Evolutionary conservation across 257 asterid species (phyloP), one percentile per base, ranked within the genome.

Genomic region (Scutellaria minor): DNA sequence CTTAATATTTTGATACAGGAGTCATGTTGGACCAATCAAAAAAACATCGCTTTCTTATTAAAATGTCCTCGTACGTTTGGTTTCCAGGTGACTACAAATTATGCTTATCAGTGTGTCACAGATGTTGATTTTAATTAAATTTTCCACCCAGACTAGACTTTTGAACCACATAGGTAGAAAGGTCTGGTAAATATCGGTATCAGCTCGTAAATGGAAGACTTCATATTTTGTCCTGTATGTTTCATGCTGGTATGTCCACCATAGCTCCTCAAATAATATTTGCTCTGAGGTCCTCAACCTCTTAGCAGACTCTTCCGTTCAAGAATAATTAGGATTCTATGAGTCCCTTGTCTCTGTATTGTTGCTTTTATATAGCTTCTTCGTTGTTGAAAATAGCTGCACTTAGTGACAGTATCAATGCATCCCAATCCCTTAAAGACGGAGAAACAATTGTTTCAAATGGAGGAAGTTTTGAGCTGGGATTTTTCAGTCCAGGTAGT

Each of bases 401-500:
- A 58, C 42, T 41, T 22, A 70, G 62, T 24, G 55, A 69, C 47
- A 48, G 64, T 47, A 61, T 80, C 11, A 40, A 15, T 37, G 42
- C 81, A 35, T 71, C 73, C 11, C 79, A 75, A 51, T 56, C 80
- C 35, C 64, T 83, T 37, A 72, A 67, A 50, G 83, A 74, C 51
- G 79, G 80, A 31, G 79, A 65, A 51, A 80, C 74, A 6, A 59
- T 83, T 35, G 72, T 79, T 35, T 85, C 81, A 7, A 52, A 54
- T 11, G 86, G 75, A 72, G 78, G 82, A 39, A 77, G 53, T 55
- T 83, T 83, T 55, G 81, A 78, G 66, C 74, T 78, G 9, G 83
- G 85, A 6, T 75, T 83, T 75, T 83, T 78, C 67, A 70, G 81
- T 73, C 85, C 78, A n/a, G 81, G 83, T 37, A 39, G 48, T 71